phyloP scores from a whole-genome alignment of 352 stramenopile genomes.

The Globisporangium barbulae region DNA sequence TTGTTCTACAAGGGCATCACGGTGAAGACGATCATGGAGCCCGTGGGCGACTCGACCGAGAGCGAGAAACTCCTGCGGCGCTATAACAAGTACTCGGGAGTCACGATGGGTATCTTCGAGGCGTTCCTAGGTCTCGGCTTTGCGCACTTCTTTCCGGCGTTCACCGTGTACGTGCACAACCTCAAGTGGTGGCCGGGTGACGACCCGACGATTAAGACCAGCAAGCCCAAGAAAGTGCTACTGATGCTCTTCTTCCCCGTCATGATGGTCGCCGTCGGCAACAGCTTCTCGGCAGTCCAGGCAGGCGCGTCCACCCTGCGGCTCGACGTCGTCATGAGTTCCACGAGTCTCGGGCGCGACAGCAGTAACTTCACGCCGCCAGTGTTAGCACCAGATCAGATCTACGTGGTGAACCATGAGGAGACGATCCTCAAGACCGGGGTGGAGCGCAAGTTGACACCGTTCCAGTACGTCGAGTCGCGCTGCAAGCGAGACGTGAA shows the following conservation, averaged over 20 bases:
- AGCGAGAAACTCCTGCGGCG: conserved; percentile 14
- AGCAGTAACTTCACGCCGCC: background rate
- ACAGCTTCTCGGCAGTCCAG: conserved; percentile 23
- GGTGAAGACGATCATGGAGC: conserved; percentile 13
- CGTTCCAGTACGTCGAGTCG: conserved; percentile 10
- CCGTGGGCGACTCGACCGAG: conserved; percentile 14
- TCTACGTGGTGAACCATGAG: conserved; percentile 8
- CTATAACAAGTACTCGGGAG: conserved; percentile 25
- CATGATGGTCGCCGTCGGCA: conserved; percentile 21
- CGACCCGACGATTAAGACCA: conserved; percentile 14
- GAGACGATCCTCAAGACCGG: conserved; percentile 21
- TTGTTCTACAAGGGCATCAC: conserved; percentile 17
- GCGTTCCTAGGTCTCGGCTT: conserved; percentile 20
- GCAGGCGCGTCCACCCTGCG: conserved; percentile 15
- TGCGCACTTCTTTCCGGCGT: conserved; percentile 22
- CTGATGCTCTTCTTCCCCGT: conserved; percentile 20
- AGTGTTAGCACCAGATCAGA: background rate
- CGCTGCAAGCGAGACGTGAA: conserved; percentile 1
- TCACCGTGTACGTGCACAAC: conserved; percentile 26
- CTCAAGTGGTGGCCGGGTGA: conserved; percentile 25
- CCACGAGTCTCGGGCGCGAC: conserved; percentile 5
- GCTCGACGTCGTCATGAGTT: conserved; percentile 12
- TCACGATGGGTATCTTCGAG: conserved; percentile 23
- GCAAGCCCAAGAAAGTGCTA: conserved; percentile 21
- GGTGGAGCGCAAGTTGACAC: conserved; percentile 9